Evolutionary conservation across 169 alveolate species (phyloP), one percentile per base, ranked within the genome.

Genomic region (Theileria annulata): DNA sequence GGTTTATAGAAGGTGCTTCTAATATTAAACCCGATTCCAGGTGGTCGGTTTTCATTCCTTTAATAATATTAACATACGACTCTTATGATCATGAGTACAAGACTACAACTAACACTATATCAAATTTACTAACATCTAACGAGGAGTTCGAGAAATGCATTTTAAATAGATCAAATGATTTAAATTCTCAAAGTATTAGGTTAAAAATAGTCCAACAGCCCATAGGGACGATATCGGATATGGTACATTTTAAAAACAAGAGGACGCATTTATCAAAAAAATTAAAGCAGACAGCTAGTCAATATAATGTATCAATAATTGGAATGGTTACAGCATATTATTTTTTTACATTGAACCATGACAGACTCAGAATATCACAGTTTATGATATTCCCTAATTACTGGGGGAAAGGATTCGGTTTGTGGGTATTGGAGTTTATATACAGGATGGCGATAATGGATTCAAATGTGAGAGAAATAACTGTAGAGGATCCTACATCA

Each of bases 401-500:
- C 82, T 88, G 85, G 56, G 81, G 90, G 33, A 88, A 90, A 51
- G 95, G 95, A 28, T 60, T 91, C 56, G 95, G 95, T 1, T 66
- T 79, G 74, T 66, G 72, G 23, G 87, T 91, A 15, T 54, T 91
- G 58, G 91, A 91, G 67, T 74, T 75, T 33, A 91, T 91, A 10
- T 91, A 91, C 49, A 76, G 76, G 56, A 30, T 80, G 75, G 91
- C 94, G 4, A 89, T 91, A 8, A 74, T 85, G 25, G 92, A 91
- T 71, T 67, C 75, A 0, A 79, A 84, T 30, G 83, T 91, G 30
- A 80, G 87, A 63, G 94, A 89, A 68, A 86, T 91, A 49, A 89
- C 95, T 0, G 94, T 91, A 17, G 95, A 91, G 81, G 95, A 91
- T 48, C 95, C 95, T 51, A 90, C 95, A 2, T 82, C 63, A 17